Conservation (phyloP, 2,329 filamentous ascomycete species). For the Fusarium caatingaense region DNA sequence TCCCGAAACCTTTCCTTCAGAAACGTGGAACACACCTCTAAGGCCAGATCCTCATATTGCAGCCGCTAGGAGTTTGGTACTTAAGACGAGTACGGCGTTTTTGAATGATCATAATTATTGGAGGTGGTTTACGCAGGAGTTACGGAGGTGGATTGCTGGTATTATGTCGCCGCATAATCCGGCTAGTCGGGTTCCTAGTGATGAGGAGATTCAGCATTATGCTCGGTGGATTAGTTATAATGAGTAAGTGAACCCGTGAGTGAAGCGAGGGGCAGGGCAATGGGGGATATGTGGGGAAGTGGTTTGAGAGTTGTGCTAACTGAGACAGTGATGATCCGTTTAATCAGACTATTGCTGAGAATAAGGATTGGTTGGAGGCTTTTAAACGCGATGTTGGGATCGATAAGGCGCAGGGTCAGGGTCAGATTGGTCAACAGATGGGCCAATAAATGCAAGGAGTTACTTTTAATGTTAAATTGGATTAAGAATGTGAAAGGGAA, state of each 20-base stretch:
- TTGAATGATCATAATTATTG: slow-evolving; percentile 44
- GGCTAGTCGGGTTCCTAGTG: slow-evolving; percentile 35
- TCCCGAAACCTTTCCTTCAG: not conserved
- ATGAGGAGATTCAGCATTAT: slow-evolving; percentile 46
- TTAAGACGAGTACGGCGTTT: slow-evolving; percentile 36
- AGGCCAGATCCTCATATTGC: slow-evolving; percentile 15
- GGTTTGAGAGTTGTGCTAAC: slow-evolving; percentile 5
- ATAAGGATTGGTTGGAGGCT: slow-evolving; percentile 40
- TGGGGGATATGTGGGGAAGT: too few relatives aligned
- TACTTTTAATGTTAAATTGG: too few relatives aligned
- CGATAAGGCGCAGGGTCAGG: not conserved
- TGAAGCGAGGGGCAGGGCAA: too few relatives aligned
- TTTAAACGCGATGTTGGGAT: slow-evolving; percentile 43
- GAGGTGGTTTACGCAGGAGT: slow-evolving; percentile 39
- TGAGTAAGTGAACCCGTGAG: slow-evolving; percentile 28
- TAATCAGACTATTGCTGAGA: slow-evolving; percentile 44
- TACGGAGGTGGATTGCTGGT: slow-evolving; percentile 40
- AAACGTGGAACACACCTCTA: slow-evolving; percentile 8
- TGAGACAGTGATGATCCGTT: slow-evolving; percentile 42
- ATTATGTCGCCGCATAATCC: slow-evolving; percentile 46
- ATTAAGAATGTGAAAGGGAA: too few relatives aligned
- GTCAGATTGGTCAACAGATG: not conserved
- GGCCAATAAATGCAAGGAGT: too few relatives aligned
- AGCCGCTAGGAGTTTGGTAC: slow-evolving; percentile 19
- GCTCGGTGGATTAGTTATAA: slow-evolving; percentile 45